These are phyloP conservation scores for Exophiala oligosperma DNA, from an alignment of 2,329 filamentous ascomycete species.

Conservation along the genomic window DNA sequence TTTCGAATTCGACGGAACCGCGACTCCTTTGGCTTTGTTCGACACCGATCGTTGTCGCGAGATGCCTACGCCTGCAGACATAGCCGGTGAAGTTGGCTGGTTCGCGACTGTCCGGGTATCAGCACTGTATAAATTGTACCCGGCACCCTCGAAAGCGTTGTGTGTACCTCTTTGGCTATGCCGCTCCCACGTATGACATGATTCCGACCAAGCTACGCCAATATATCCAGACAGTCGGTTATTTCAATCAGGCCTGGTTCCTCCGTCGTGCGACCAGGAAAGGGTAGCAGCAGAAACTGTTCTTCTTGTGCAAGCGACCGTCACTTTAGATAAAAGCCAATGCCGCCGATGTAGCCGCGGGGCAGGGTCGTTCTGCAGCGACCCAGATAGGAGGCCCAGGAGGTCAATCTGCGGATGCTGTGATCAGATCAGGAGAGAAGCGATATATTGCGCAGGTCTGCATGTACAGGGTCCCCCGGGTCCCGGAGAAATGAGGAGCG, in stretches of 20 bases:
- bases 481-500: not conserved
- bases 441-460: conserved; percentile 8
- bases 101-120: conserved; percentile 14
- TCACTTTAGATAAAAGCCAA: not conserved
- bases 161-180: conserved; percentile 20
- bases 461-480: conserved; percentile 5
- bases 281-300: conserved; percentile 20
- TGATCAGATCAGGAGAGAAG: conserved; percentile 19
- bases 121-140: conserved; percentile 11
- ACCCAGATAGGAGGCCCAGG: conserved; percentile 13
- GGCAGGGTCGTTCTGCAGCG: conserved; percentile 17
- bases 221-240: conserved; percentile 21
- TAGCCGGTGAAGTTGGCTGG: conserved; percentile 7
- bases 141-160: conserved; percentile 2
- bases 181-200: conserved; percentile 16
- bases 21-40: conserved; percentile 23
- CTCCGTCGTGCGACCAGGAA: conserved; percentile 16
- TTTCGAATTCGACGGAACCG: conserved; percentile 17
- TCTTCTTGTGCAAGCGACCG: conserved; percentile 11
- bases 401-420: conserved; percentile 8
- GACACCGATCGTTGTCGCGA: conserved; percentile 28
- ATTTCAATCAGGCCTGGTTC: conserved; percentile 20
- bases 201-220: conserved; percentile 11
- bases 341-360: conserved; percentile 25
- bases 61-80: conserved; percentile 22